Conservation (phyloP, 2,329 filamentous ascomycete genomes). For the Epicoccum nigrum region DNA sequence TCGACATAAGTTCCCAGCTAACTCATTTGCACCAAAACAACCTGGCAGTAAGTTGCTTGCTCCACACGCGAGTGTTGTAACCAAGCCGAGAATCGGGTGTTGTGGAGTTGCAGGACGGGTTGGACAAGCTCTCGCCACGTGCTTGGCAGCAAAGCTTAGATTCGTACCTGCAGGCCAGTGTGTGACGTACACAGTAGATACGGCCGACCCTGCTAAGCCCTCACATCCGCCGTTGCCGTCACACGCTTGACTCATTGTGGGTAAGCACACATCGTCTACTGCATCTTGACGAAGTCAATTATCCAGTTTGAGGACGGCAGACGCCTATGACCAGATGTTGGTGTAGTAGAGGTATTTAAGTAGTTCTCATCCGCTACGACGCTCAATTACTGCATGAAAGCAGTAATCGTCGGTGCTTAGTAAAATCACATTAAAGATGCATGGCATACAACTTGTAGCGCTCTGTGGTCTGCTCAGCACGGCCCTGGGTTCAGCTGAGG, state of each 20-base stretch:
- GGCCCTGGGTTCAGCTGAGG: background rate
- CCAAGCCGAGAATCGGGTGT: background rate
- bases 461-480: background rate
- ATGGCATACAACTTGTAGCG: background rate
- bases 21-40: too few relatives aligned
- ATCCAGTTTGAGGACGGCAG: background rate
- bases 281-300: background rate
- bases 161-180: background rate
- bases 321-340: background rate
- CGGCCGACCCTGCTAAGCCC: background rate
- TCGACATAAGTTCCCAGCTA: too few relatives aligned
- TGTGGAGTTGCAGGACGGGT: background rate
- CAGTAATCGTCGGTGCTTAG: too few relatives aligned
- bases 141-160: constrained; percentile 12
- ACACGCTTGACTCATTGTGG: background rate
- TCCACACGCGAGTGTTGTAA: too few relatives aligned
- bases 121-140: constrained; percentile 4
- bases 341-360: background rate
- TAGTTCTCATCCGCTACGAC: background rate
- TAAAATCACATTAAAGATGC: background rate
- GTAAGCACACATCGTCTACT: background rate
- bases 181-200: background rate
- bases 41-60: too few relatives aligned
- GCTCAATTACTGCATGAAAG: background rate
- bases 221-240: background rate